Conservation (phyloP, 179 eudicot species). For the Silene coronaria region DNA sequence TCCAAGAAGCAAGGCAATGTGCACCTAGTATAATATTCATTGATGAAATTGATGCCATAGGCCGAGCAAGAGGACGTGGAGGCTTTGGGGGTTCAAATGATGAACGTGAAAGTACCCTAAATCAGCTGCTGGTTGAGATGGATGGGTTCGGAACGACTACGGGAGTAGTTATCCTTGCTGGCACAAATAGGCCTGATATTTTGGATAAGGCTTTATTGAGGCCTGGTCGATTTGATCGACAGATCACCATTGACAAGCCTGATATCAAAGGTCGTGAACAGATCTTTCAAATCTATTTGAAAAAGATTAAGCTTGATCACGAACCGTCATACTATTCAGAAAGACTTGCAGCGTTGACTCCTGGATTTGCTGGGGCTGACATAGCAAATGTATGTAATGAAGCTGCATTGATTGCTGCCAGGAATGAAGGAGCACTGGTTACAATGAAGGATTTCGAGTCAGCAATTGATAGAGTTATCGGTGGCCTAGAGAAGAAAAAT, state of each 20-base stretch:
- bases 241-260: conserved; percentile 58
- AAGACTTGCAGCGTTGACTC: conserved; percentile 74
- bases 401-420: conserved; percentile 73
- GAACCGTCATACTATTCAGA: conserved; percentile 63
- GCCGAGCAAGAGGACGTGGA: conserved; percentile 74
- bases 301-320: conserved; percentile 62
- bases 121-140: conserved; percentile 82
- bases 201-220: conserved; percentile 77
- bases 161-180: conserved; percentile 78
- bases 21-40: conserved; percentile 80
- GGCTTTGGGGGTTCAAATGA: conserved; percentile 58
- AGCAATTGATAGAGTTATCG: conserved; percentile 71
- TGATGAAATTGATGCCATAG: conserved; percentile 88
- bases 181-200: conserved; percentile 76
- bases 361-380: conserved; percentile 86
- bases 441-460: conserved; percentile 61
- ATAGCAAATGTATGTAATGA: conserved; percentile 79
- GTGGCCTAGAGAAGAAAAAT: conserved; percentile 79
- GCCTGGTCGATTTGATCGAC: conserved; percentile 84
- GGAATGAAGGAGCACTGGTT: conserved; percentile 40
- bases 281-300: conserved; percentile 64
- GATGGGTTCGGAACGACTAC: conserved; percentile 79
- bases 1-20: conserved; percentile 69
- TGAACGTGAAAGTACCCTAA: conserved; percentile 79
- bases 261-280: conserved; percentile 75